Evolutionary conservation across 345 rosid species (phyloP).

Genomic region (Corymbia maculata): DNA sequence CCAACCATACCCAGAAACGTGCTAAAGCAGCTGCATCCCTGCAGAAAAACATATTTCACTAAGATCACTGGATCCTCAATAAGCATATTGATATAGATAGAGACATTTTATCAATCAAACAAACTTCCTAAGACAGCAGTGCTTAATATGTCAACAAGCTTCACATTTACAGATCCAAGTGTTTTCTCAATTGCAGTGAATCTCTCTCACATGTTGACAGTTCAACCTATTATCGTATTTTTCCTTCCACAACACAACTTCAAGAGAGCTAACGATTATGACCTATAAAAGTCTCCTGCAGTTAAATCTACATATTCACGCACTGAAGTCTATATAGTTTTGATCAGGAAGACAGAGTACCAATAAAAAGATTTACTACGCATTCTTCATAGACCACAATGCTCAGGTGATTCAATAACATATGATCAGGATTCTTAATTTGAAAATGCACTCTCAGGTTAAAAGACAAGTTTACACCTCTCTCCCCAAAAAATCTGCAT

Average conservation of each 20-base stretch:
- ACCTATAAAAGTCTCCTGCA: neutral
- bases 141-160: neutral
- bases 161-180: neutral
- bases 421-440: neutral
- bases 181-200: neutral
- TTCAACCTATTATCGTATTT: neutral
- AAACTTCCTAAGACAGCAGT: neutral
- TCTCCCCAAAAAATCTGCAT: neutral
- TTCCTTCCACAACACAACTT: neutral
- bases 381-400: neutral
- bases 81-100: neutral
- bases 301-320: neutral
- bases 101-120: neutral
- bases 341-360: neutral
- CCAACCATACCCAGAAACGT: conserved; percentile 92
- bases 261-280: neutral
- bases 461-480: neutral
- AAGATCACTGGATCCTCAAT: neutral
- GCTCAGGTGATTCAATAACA: neutral
- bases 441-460: neutral
- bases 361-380: neutral
- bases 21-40: conserved; percentile 97
- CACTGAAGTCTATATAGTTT: neutral
- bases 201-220: neutral
- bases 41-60: conserved; percentile 7